These are phyloP conservation scores for Senecio squalidus DNA, from an alignment of 140 eudicot genomes.

Conservation along the genomic window DNA sequence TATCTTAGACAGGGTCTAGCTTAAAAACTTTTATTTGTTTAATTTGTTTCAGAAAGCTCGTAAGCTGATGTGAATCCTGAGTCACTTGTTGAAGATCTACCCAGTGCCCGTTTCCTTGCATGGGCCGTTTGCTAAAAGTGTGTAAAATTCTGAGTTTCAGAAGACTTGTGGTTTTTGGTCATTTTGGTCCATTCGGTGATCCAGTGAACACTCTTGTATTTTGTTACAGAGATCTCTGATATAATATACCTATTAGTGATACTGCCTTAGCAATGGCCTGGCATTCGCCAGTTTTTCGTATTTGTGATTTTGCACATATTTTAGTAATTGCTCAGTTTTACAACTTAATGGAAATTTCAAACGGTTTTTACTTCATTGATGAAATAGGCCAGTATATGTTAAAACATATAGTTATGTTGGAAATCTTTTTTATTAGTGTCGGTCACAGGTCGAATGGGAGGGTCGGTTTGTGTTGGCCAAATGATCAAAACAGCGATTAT, in stretches of 20 bases:
- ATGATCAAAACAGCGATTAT: no score
- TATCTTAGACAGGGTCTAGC: neutral
- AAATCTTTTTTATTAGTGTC: no score
- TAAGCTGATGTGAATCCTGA: constrained; percentile 27
- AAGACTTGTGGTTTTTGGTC: constrained; percentile 1
- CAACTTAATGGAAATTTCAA: neutral
- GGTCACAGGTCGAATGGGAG: no score
- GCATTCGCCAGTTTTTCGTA: constrained; percentile 14
- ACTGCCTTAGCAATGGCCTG: constrained; percentile 17
- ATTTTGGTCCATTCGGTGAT: constrained; percentile 19
- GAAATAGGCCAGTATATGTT: no score
- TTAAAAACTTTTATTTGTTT: neutral
- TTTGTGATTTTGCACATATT: neutral
- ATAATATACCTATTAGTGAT: constrained; percentile 21
- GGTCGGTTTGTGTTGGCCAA: no score
- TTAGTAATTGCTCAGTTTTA: neutral
- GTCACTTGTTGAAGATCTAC: constrained; percentile 20
- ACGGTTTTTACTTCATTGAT: neutral
- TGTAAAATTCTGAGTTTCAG: constrained; percentile 23
- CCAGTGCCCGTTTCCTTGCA: constrained; percentile 1
- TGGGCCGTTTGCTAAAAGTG: constrained; percentile 18
- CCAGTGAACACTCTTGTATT: constrained; percentile 13
- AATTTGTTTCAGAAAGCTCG: constrained; percentile 26
- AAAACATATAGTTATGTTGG: no score
- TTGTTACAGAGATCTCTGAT: constrained; percentile 24